Evolutionary conservation across 2,329 filamentous ascomycete species (phyloP).

Genomic region (Trichoderma brevicompactum): DNA sequence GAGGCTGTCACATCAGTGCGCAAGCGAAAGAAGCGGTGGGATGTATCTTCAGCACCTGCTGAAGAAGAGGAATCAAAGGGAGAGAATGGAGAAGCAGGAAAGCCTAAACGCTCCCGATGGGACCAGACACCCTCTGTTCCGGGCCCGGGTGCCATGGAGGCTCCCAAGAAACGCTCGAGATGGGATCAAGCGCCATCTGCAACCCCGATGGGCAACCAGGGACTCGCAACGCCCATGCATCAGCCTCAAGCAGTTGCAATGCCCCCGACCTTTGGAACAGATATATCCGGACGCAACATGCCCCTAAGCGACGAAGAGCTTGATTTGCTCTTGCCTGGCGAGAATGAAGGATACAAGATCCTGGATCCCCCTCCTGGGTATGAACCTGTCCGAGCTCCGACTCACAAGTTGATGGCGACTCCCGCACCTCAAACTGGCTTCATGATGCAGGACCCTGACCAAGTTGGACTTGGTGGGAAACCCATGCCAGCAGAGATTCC

Average conservation of each 20-base stretch:
- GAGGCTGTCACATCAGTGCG: conserved; percentile 65
- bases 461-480: conserved; percentile 79
- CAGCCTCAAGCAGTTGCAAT: conserved; percentile 61
- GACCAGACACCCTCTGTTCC: conserved; percentile 72
- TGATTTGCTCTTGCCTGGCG: conserved; percentile 84
- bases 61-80: conserved; percentile 57
- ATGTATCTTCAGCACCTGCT: conserved; percentile 67
- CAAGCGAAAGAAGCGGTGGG: conserved; percentile 96
- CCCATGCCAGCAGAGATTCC: conserved; percentile 94
- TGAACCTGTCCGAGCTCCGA: conserved; percentile 76
- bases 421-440: conserved; percentile 81
- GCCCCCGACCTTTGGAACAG: conserved; percentile 75
- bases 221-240: conserved; percentile 79
- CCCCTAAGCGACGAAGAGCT: conserved; percentile 92
- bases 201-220: conserved; percentile 73
- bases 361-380: conserved; percentile 91
- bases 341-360: conserved; percentile 90
- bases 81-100: conserved; percentile 58
- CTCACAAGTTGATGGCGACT: conserved; percentile 75
- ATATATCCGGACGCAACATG: conserved; percentile 78
- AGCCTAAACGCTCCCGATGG: conserved; percentile 82
- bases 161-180: conserved; percentile 75
- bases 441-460: conserved; percentile 96
- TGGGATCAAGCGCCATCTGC: conserved; percentile 91
- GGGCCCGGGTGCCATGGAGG: conserved; percentile 60